phyloP scores from a whole-genome alignment of 371 early-diverging fungal genomes.

The Apophysomyces ossiformis region DNA sequence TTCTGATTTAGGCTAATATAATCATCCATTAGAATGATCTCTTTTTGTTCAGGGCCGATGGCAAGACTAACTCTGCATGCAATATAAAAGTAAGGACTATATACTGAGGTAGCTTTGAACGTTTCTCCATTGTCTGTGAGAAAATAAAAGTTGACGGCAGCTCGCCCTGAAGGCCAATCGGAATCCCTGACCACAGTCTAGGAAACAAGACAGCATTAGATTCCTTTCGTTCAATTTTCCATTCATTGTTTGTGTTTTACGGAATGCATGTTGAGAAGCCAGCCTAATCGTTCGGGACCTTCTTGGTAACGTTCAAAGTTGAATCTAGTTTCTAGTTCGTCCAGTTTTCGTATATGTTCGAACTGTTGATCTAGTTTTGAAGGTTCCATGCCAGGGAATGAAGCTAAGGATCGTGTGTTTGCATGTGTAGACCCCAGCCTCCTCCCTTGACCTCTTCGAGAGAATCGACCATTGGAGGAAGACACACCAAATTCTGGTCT shows the following conservation, averaged over 20 bases:
- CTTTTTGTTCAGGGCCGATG: neutral
- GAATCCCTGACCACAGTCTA: slow-evolving; percentile 65
- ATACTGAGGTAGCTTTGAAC: slow-evolving; percentile 86
- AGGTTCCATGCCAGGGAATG: slow-evolving; percentile 21
- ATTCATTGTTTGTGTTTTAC: slow-evolving; percentile 40
- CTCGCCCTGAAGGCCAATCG: slow-evolving; percentile 71
- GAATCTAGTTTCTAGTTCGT: slow-evolving; percentile 78
- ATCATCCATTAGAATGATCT: neutral
- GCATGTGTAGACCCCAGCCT: slow-evolving; percentile 30
- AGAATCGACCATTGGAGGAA: slow-evolving; percentile 21
- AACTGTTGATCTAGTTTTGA: slow-evolving; percentile 51
- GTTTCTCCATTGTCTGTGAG: slow-evolving; percentile 86
- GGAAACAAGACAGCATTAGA: neutral
- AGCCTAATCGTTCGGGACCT: slow-evolving; percentile 85
- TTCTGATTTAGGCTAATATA: slow-evolving; percentile 68
- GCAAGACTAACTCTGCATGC: slow-evolving; percentile 71
- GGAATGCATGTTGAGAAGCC: slow-evolving; percentile 95
- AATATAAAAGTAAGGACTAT: slow-evolving; percentile 91
- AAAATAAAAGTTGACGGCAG: slow-evolving; percentile 93
- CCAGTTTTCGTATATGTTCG: slow-evolving; percentile 39
- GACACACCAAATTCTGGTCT: slow-evolving; percentile 38
- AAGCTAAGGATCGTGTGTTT: slow-evolving; percentile 23
- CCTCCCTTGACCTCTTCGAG: slow-evolving; percentile 6
- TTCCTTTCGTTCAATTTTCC: neutral
- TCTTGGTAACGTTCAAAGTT: slow-evolving; percentile 83